These are phyloP conservation scores for Cutaneotrichosporon sp. DNA, from an alignment of 1,284 basidiomycete species.

Conservation along the genomic window DNA sequence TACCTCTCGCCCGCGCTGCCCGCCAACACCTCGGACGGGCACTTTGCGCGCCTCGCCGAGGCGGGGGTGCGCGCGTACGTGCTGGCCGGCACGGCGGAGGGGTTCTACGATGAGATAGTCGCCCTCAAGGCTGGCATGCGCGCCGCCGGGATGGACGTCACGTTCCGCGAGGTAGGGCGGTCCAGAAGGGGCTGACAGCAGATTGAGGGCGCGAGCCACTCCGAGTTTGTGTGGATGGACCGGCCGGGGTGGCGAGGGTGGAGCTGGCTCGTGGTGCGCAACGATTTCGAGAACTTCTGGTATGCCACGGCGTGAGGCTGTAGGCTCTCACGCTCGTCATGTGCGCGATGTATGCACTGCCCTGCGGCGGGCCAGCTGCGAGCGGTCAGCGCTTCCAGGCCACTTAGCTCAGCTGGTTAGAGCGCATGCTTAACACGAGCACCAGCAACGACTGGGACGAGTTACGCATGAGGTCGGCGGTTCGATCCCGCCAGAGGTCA, in stretches of 20 bases:
- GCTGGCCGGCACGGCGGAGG: slow-evolving; percentile 14
- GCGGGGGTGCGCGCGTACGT: slow-evolving; percentile 14
- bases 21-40: neutral
- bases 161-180: slow-evolving; percentile 5
- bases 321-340: no score
- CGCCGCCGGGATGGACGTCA: slow-evolving; percentile 7
- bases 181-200: neutral
- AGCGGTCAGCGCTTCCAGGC: no score
- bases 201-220: neutral
- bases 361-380: no score
- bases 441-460: no score
- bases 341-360: no score
- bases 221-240: slow-evolving; percentile 6
- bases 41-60: slow-evolving; percentile 19
- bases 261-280: no score
- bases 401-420: no score
- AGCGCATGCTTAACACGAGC: no score
- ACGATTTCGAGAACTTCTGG: slow-evolving; percentile 4
- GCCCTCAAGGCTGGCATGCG: slow-evolving; percentile 10
- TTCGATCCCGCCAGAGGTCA: no score
- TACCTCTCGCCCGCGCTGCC: slow-evolving; percentile 22
- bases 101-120: slow-evolving; percentile 14
- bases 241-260: no score
- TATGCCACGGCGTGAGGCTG: no score
- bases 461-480: no score